phyloP scores from a whole-genome alignment of 2,329 filamentous ascomycete genomes.

The Exophiala oligosperma region DNA sequence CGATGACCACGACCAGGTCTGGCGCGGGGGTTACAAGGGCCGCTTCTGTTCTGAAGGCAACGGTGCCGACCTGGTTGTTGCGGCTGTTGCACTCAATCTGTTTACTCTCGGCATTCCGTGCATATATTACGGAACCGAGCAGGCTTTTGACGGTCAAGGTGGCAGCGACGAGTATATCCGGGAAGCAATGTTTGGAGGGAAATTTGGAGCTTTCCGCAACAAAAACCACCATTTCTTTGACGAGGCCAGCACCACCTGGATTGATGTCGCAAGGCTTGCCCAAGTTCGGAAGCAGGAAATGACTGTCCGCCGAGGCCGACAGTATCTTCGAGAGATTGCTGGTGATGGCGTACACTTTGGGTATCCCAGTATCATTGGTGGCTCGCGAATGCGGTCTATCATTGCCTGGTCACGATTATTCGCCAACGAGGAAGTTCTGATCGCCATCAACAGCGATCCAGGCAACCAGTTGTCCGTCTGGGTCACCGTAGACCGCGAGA shows the following conservation, averaged over 20 bases:
- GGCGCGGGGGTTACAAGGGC: constrained; percentile 7
- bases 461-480: neutral
- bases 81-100: constrained; percentile 12
- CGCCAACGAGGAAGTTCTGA: constrained; percentile 12
- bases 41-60: constrained; percentile 12
- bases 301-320: constrained; percentile 13
- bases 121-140: constrained; percentile 19
- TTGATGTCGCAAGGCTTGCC: neutral
- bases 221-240: constrained; percentile 18
- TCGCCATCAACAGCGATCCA: constrained; percentile 13
- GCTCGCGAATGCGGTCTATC: constrained; percentile 3
- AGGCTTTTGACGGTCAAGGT: constrained; percentile 13
- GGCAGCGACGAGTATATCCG: constrained; percentile 12
- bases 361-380: constrained; percentile 3
- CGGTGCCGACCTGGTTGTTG: constrained; percentile 3
- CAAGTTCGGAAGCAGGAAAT: constrained; percentile 10
- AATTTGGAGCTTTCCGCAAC: constrained; percentile 16
- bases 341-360: constrained; percentile 14
- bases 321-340: constrained; percentile 17
- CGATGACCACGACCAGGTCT: constrained; percentile 21
- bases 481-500: constrained; percentile 10
- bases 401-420: constrained; percentile 16
- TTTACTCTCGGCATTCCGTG: constrained; percentile 15
- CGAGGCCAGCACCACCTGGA: constrained; percentile 4
- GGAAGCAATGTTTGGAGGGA: constrained; percentile 18